Base-by-base conservation (phyloP, 306 rosid genomes). In the Dicorynia guianensis region DNA sequence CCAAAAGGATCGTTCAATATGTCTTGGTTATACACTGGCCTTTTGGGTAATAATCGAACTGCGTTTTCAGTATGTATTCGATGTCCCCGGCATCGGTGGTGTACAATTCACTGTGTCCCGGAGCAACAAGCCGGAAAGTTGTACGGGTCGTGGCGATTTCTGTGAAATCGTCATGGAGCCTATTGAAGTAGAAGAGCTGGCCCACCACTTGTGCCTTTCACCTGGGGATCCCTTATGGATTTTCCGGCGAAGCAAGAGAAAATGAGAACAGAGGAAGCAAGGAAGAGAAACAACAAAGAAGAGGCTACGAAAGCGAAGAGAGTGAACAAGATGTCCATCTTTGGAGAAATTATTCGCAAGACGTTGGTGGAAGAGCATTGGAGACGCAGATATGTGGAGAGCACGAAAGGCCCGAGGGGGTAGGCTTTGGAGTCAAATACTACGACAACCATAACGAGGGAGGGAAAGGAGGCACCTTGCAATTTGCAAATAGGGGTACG, bases 201-300 rank as follows among this genome's bases (percentile, higher is more conserved):
- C 53, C 14, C 4, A 83, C 76, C 9, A 75, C n/a, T 7, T n/a
- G 86, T 83, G 70, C 88, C 90, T 55, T 78, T 30, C 11, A 78
- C 74, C 0, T 86, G 88, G 1, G 90, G 76, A 82, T 63, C 76
- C n/a, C 33, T 35, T 20, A 78, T 68, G 74, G 88, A 81, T 15
- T 86, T 83, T 49, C 86, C 82, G 11, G 55, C 40, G 77, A 43
- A 72, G 43, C 74, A 71, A 54, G 55, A 61, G 12, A 77, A 75
- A 61, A 75, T 48, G 56, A 80, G 55, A 14, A 75, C 19, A 7
- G 48, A 59, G 50, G 75, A 38, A 71, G 35, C 0, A 6, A 80
- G 62, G 33, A 47, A 3, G 6, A 50, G 56, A 15, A 50, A 15
- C 10, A 50, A 20, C 3, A 50, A 15, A 9, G 15, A 50, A 50